These are phyloP conservation scores for Botrytis medusae DNA, from an alignment of 2,329 filamentous ascomycete genomes.

Conservation along the genomic window DNA sequence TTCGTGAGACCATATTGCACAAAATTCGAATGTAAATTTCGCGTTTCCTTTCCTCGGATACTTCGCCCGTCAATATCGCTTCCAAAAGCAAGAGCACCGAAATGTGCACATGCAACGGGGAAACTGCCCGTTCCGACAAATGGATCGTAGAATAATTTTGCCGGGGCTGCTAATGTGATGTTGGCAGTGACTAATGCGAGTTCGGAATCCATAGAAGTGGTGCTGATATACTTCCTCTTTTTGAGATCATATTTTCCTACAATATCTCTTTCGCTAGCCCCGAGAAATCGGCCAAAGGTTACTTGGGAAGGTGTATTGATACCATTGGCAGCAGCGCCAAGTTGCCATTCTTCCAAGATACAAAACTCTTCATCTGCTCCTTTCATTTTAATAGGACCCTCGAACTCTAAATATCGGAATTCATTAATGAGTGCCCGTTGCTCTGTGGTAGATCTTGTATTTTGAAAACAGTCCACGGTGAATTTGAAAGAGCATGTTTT, in stretches of 20 bases:
- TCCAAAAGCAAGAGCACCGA: constrained; percentile 79
- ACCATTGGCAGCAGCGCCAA: constrained; percentile 49
- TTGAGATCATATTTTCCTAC: constrained; percentile 82
- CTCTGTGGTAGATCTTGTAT: constrained; percentile 61
- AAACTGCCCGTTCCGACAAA: constrained; percentile 97
- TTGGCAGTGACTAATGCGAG: constrained; percentile 90
- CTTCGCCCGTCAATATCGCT: constrained; percentile 93
- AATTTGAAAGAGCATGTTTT: constrained; percentile 74
- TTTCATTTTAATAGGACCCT: constrained; percentile 75
- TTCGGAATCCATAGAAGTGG: constrained; percentile 96
- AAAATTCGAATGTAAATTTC: constrained; percentile 67
- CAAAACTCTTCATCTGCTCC: constrained; percentile 72
- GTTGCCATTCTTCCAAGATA: constrained; percentile 79
- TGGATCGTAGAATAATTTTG: constrained; percentile 88
- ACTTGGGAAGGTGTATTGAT: constrained; percentile 58
- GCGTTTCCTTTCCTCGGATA: constrained; percentile 67
- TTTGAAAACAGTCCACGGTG: constrained; percentile 77
- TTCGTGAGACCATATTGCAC: constrained; percentile 72
- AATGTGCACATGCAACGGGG: constrained; percentile 84
- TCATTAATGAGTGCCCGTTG: constrained; percentile 78
- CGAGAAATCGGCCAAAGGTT: constrained; percentile 73
- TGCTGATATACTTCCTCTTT: constrained; percentile 89
- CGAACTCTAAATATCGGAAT: constrained; percentile 75
- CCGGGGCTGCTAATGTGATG: constrained; percentile 76
- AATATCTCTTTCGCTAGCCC: constrained; percentile 63